These are phyloP conservation scores for Xylaria sp. DNA, from an alignment of 2,329 filamentous ascomycete species.

Conservation along the genomic window DNA sequence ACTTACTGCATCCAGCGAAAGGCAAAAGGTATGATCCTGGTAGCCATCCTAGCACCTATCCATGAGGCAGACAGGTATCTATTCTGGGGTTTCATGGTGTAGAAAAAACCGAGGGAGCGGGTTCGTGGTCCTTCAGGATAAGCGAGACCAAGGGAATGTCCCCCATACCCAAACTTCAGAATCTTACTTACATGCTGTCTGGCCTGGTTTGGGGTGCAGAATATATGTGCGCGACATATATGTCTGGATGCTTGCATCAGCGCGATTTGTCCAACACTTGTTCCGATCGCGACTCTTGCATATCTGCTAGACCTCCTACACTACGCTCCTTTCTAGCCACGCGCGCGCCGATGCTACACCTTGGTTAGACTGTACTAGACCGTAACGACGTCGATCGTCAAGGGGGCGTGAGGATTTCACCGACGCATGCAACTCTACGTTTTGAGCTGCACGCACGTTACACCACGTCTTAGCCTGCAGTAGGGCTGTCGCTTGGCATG, in stretches of 20 bases:
- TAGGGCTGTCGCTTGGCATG: slow-evolving; percentile 33
- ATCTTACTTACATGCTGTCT: slow-evolving; percentile 3
- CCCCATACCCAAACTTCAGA: slow-evolving; percentile 6
- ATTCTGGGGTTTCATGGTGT: slow-evolving; percentile 11
- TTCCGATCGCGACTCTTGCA: slow-evolving; percentile 9
- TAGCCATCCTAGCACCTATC: not conserved
- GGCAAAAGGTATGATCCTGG: not conserved
- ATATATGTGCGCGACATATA: not conserved
- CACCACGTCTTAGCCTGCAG: slow-evolving; percentile 25
- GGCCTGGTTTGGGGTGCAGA: slow-evolving; percentile 12
- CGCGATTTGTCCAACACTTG: not conserved
- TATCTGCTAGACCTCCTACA: not conserved
- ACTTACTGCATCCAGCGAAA: not conserved
- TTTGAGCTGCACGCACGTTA: slow-evolving; percentile 36
- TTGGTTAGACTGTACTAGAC: slow-evolving; percentile 12
- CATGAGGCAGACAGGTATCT: slow-evolving; percentile 3
- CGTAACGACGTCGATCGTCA: slow-evolving; percentile 19
- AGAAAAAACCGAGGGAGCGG: slow-evolving; percentile 27
- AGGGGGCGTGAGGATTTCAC: slow-evolving; percentile 25
- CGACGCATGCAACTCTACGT: slow-evolving; percentile 35
- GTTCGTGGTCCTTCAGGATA: slow-evolving; percentile 23
- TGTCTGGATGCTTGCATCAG: slow-evolving; percentile 5
- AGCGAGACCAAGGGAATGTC: slow-evolving; percentile 17
- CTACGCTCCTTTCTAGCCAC: slow-evolving; percentile 19
- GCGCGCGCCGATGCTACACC: slow-evolving; percentile 9